A percentile compares a stretch with the other conserved stretches of the same genome.
phyloP scores from a whole-genome alignment of 805 yeast genomes.

The Cyberlindnera bimundalis region DNA sequence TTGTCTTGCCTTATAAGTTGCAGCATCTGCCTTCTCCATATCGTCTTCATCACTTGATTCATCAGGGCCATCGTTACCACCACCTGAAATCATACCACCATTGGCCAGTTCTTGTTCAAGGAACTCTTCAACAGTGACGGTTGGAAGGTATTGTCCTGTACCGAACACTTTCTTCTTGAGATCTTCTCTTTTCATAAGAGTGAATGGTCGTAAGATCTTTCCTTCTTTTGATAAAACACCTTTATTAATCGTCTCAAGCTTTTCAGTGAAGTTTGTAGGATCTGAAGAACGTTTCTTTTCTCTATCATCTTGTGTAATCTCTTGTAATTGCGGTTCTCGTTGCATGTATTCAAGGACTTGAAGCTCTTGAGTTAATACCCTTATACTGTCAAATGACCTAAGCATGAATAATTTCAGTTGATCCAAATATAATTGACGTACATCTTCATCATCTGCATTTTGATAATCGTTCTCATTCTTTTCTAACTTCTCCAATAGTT shows the following conservation, averaged over 20 bases:
- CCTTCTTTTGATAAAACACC: constrained; percentile 70
- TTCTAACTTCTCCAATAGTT: constrained; percentile 36
- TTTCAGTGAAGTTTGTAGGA: constrained; percentile 58
- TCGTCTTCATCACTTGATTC: constrained; percentile 58
- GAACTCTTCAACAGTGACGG: constrained; percentile 91
- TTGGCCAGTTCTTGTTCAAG: constrained; percentile 80
- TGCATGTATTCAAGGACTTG: constrained; percentile 50
- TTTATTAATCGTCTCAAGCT: constrained; percentile 47
- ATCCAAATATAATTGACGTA: constrained; percentile 52
- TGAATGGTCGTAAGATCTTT: constrained; percentile 79
- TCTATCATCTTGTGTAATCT: constrained; percentile 17
- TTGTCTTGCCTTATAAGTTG: constrained; percentile 71
- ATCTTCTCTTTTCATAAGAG: constrained; percentile 60
- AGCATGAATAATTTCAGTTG: constrained; percentile 52
- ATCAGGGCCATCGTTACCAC: constrained; percentile 35
- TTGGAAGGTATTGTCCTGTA: constrained; percentile 89
- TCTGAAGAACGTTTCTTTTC: constrained; percentile 24
- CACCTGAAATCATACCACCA: constrained; percentile 69
- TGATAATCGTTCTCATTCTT: constrained; percentile 31
- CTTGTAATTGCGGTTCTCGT: constrained; percentile 31
- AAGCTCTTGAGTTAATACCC: constrained; percentile 59
- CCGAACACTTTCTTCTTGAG: constrained; percentile 70
- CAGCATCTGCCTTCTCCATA: constrained; percentile 51
- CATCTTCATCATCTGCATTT: constrained; percentile 59
- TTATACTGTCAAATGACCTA: constrained; percentile 53